Base-by-base conservation (phyloP, 1,284 basidiomycete genomes). In the Ceratobasidium sp. region DNA sequence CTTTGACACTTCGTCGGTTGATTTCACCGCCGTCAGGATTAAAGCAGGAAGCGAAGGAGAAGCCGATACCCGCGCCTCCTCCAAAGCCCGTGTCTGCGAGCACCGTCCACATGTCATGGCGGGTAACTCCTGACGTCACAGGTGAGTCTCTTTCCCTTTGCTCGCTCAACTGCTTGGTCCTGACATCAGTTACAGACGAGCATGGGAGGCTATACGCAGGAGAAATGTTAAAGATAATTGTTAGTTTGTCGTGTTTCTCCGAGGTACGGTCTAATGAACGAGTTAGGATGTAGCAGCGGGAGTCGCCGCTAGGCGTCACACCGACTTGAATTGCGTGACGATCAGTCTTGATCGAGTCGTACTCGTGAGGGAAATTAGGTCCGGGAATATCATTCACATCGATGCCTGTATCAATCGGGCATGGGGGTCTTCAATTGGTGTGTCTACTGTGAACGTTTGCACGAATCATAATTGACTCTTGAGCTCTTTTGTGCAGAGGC, bases 281-380 rank as follows among this genome's bases (percentile, higher is more conserved):
- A n/a, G n/a, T n/a, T n/a, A n/a, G n/a, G 84, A 85, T 62, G 81
- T 84, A n/a, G 81, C 82, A 1, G 84, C 84, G 3, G 84, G 84
- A 1, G 82, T 84, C 6, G 82, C 83, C 11, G 82, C 83, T 0
- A 80, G 83, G 44, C 81, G 83, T 51, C 84, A 84, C 49, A 82
- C 83, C 4, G 81, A 80, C 25, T 78, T 80, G 4, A 81, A 81
- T 32, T 83, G 83, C 68, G 80, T 85, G n/a, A 85, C 84, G 29
- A 80, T 85, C 75, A 82, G 81, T 56, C 80, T 83, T 44, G 84
- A 85, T 78, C 80, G 80, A 37, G 83, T 82, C 54, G 75, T 82
- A 2, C 68, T 77, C n/a, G 71, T 79, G 19, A 43, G 77, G 32
- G 81, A 81, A 77, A 79, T 82, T 54, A 77, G 64, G 19, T 79